Percentiles rank a stretch among this genome's conserved stretches.
Evolutionary conservation across 768 basidiomycete genomes (phyloP).

Genomic region (Cyathus striatus): DNA sequence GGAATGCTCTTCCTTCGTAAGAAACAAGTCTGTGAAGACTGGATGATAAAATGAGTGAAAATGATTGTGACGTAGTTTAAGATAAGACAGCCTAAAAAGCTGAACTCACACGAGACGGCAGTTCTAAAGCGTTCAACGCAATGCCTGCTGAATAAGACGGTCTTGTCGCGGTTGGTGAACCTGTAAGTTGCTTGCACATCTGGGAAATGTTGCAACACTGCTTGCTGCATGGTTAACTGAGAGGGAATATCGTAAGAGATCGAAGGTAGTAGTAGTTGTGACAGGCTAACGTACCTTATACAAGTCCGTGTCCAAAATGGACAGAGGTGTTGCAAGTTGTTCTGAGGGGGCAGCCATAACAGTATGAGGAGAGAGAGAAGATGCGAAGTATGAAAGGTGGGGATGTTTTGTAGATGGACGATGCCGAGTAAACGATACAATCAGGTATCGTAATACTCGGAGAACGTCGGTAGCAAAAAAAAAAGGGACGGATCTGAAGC

Average conservation of each 20-base stretch:
- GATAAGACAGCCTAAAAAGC: not conserved
- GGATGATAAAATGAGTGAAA: too few relatives aligned
- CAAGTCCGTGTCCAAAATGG: slow-evolving; percentile 87
- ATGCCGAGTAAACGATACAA: too few relatives aligned
- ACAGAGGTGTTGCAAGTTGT: slow-evolving; percentile 32
- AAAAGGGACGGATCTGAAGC: too few relatives aligned
- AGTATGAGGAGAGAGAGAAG: too few relatives aligned
- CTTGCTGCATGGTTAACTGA: slow-evolving; percentile 95
- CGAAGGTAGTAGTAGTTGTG: slow-evolving; percentile 1
- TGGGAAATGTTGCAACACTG: slow-evolving; percentile 76
- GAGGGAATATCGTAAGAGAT: slow-evolving; percentile 2
- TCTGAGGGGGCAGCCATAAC: slow-evolving; percentile 30
- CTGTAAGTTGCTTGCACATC: slow-evolving; percentile 63
- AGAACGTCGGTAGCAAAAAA: too few relatives aligned
- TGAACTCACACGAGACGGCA: slow-evolving; percentile 42
- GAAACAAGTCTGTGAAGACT: slow-evolving; percentile 66
- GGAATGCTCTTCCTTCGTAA: slow-evolving; percentile 55
- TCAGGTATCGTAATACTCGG: too few relatives aligned
- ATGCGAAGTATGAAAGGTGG: too few relatives aligned
- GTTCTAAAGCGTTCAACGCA: slow-evolving; percentile 58
- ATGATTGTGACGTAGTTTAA: too few relatives aligned
- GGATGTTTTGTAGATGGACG: too few relatives aligned
- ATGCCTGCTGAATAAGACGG: slow-evolving; percentile 58
- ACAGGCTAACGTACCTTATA: slow-evolving; percentile 69
- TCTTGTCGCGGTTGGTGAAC: slow-evolving; percentile 74